Percentiles rank a stretch among this genome's conserved stretches.
Conservation (phyloP, 306 rosid species). For the Cucumis cinereus region DNA sequence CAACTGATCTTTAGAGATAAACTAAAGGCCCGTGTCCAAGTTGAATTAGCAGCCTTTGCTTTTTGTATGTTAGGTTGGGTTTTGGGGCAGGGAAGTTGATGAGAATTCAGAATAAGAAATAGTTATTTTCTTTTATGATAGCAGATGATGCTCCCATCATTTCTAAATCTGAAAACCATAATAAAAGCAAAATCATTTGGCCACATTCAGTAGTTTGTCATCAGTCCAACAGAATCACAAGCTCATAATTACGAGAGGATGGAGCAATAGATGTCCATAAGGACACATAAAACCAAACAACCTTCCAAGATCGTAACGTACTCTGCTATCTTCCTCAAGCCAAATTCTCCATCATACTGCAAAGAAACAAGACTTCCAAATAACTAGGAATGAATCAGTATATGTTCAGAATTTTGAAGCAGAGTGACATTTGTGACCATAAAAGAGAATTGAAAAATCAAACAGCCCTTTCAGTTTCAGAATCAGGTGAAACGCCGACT, state of each 20-base stretch:
- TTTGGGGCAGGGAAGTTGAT: not conserved
- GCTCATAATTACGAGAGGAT: too few species aligned
- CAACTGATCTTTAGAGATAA: not conserved
- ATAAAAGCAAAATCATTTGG: not conserved
- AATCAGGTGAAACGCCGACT: not conserved
- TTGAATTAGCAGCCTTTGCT: not conserved
- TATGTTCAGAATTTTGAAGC: not conserved
- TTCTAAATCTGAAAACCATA: not conserved
- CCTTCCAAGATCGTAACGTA: too few species aligned
- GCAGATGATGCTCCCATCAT: not conserved
- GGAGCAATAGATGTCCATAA: too few species aligned
- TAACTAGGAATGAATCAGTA: too few species aligned
- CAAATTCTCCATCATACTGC: too few species aligned
- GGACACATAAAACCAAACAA: too few species aligned
- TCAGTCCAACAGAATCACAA: too few species aligned
- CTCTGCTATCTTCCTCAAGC: too few species aligned
- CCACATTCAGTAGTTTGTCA: too few species aligned
- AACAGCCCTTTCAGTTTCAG: not conserved
- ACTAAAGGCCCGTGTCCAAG: not conserved
- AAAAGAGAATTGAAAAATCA: not conserved
- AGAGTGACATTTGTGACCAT: not conserved
- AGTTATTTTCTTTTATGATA: not conserved
- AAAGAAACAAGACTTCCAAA: too few species aligned
- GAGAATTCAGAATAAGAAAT: not conserved
- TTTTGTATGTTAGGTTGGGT: not conserved